Percentiles rank a stretch among this genome's conserved stretches.
These are phyloP conservation scores for Ordospora colligata DNA, from an alignment of 371 early-diverging fungal genomes.

Conservation along the genomic window DNA sequence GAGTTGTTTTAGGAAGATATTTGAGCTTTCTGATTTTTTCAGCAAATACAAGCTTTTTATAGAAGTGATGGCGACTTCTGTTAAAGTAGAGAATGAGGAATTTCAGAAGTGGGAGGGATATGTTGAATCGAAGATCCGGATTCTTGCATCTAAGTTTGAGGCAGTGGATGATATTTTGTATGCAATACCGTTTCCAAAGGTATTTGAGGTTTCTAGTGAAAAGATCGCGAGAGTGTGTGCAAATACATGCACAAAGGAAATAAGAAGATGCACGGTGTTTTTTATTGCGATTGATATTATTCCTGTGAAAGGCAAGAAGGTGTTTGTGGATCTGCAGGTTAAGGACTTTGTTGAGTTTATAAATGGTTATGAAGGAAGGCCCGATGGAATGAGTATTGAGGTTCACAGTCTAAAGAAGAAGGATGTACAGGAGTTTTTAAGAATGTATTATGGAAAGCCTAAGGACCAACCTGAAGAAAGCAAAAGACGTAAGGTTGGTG, in stretches of 20 bases:
- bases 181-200: conserved; percentile 80
- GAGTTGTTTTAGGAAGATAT: conserved; percentile 63
- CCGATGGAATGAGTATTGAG: conserved; percentile 10
- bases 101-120: conserved; percentile 68
- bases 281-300: conserved; percentile 39
- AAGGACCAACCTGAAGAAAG: not conserved
- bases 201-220: conserved; percentile 64
- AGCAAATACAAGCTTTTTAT: conserved; percentile 75
- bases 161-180: conserved; percentile 67
- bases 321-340: conserved; percentile 31
- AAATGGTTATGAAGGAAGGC: conserved; percentile 26
- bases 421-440: conserved; percentile 36
- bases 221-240: conserved; percentile 3
- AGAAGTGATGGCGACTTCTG: conserved; percentile 66
- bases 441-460: conserved; percentile 1
- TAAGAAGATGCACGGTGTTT: conserved; percentile 18
- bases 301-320: conserved; percentile 33
- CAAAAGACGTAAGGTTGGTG: not conserved
- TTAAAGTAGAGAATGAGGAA: conserved; percentile 2
- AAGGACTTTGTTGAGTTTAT: conserved; percentile 46
- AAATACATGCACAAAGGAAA: not conserved
- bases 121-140: conserved; percentile 81
- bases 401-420: conserved; percentile 32
- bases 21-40: conserved; percentile 80
- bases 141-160: conserved; percentile 76